Base-by-base conservation (phyloP, 306 rosid genomes). In the Casuarina cunninghamiana region DNA sequence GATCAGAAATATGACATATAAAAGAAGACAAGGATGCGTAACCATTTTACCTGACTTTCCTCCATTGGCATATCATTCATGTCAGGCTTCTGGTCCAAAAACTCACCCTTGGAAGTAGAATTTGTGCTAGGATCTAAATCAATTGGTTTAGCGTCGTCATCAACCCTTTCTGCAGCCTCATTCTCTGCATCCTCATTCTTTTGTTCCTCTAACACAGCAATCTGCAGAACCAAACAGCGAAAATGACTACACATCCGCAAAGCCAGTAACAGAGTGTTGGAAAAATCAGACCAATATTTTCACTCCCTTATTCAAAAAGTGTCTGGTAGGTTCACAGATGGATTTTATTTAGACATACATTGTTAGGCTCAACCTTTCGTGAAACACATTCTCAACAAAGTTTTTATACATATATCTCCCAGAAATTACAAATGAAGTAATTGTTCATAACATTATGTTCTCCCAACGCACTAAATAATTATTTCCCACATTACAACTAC, bases 171-270 rank as follows among this genome's bases (percentile, higher is more conserved):
- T 8, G 80, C 84, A 68, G 71, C 86, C 81, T 93, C 96, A 53
- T 83, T 83, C 62, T 89, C 92, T 7, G 78, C 86, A 78, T 83
- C 84, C 69, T 89, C 97, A 46, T 83, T 89, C 74, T 74, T 88
- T 74, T 92, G 97, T 83, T 95, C 98, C 90, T 95, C 98, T 68
- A 93, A 87, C 66, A 91, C 84, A 71, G 98, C 97, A 87, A 95
- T 86, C 98, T 95, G 76, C 83, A 72, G 43, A 69, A 65, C 69
- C 70, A 78, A 74, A 81, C 68, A 77, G 75, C 75, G 53, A 71
- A 83, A 74, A 69, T 82, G 76, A 89, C 63, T 73, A 44, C 16
- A 17, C 38, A 62, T 77, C 80, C 55, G 51, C 6, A 35, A 51
- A 68, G 66, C 68, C 75, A 51, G 41, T 45, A 51, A 62, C 53